These are phyloP conservation scores for Casuarina cunninghamiana DNA, from an alignment of 306 rosid species.

Conservation along the genomic window DNA sequence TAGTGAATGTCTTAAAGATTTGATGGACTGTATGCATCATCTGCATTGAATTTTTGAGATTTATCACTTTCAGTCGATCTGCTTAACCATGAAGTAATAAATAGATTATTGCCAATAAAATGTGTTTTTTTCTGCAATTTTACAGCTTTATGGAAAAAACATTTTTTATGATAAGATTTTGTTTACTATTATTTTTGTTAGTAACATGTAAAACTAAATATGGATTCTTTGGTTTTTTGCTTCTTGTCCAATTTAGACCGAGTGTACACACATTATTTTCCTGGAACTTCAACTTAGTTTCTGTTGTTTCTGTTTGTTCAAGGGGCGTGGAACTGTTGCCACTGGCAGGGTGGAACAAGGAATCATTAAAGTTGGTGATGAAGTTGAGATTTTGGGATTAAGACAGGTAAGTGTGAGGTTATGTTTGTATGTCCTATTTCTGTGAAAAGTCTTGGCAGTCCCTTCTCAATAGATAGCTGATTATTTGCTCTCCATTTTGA, in stretches of 20 bases:
- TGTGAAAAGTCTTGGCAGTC: constrained; percentile 15
- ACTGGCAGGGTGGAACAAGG: constrained; percentile 99
- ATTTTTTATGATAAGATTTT: neutral
- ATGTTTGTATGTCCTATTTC: constrained; percentile 7
- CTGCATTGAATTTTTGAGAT: neutral
- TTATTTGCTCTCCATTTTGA: constrained; percentile 13
- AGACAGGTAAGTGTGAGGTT: constrained; percentile 56
- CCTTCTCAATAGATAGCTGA: constrained; percentile 1
- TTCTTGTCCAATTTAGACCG: constrained; percentile 1
- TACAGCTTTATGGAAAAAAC: neutral
- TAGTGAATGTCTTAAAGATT: neutral
- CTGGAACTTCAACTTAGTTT: constrained; percentile 11
- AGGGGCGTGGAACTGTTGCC: constrained; percentile 99
- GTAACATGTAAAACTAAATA: neutral
- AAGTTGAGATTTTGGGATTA: constrained; percentile 92
- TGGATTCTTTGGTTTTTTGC: constrained; percentile 11
- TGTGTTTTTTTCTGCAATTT: neutral
- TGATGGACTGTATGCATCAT: neutral
- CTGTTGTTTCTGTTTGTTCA: constrained; percentile 28
- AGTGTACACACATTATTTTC: constrained; percentile 4
- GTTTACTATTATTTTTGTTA: neutral
- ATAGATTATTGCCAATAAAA: neutral
- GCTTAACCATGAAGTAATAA: neutral
- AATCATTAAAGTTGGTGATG: constrained; percentile 85
- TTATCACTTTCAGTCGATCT: neutral